Base-by-base conservation (phyloP, 2,329 filamentous ascomycete species). In the Sporothrix inflata region DNA sequence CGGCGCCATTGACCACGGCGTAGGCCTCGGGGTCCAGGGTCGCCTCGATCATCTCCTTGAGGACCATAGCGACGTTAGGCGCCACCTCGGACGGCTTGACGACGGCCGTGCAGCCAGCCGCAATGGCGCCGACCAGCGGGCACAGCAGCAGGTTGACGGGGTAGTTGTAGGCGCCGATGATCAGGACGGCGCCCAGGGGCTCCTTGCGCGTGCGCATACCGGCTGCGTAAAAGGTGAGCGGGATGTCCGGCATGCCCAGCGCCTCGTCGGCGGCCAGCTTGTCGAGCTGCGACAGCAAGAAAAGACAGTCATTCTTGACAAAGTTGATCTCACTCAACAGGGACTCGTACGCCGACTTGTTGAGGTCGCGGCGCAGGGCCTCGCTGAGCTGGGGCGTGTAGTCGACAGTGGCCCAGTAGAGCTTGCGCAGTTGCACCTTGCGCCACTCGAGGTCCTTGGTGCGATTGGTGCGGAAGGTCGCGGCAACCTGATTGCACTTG, bases 91-190 rank as follows among this genome's bases (percentile, higher is more conserved):
- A 96, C 4, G 96, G 95, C 86, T 99, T 99, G 77, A 98, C 80
- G 24, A 98, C 85, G 63, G 91, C 93, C 6, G 94, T 95, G 81
- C 96, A 98, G 69, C 96, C 96, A 9, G 94, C 95, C 57, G 93
- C 90, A 77, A 99, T 97, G 78, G 95, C 96, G 72, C 95, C 96
- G 74, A 97, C 88, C 74, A 97, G 82, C 1, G 95, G 94, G 0
- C 89, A 87, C 53, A 98, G 80, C 49, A 90, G 89, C 57, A 98
- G 86, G 82, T 94, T 91, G 80, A 97, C 85, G 69, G 96, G 96
- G 81, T 94, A 97, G 85, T 99, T 99, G 88, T 93, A 98, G 57
- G 96, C 90, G 72, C 94, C 94, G 78, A 98, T 97, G 78, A 98
- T 89, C 77, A 98, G 85, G 12, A 93, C 89, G 53, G 90, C 85